Base-by-base conservation (phyloP, 2,329 filamentous ascomycete genomes). In the Claviceps monticola region DNA sequence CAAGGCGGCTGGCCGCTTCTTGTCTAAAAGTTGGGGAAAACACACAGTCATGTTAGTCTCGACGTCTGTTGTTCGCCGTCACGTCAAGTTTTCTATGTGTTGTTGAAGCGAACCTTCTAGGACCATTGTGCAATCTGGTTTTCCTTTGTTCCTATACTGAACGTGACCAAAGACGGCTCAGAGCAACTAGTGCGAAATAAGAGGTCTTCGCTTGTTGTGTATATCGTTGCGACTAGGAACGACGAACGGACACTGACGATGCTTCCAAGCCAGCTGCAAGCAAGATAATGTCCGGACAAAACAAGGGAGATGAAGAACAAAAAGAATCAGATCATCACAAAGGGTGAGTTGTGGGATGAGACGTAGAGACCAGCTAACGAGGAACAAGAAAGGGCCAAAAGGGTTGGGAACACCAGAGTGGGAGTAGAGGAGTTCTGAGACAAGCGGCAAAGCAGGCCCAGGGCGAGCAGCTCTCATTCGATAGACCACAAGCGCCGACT, bases 281-380 rank as follows among this genome's bases (percentile, higher is more conserved):
- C 56, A 52, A 34, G 34, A 26, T 6, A n/a, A 42, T 50, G 50
- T 50, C 51, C 52, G 53, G 57, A 55, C 17, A 4, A 9, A 21
- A 5, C 6, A 5, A 14, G 11, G 9, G 21, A 21, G 17, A 43
- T 13, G 9, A 11, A 34, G 42, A 45, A 45, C 13, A 45, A 29
- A 58, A 55, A 61, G 57, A 63, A 61, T 55, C 67, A 60, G 61
- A 62, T 60, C 67, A 67, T 61, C 61, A 64, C 58, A 57, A 65
- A 60, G 59, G 57, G 60, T 64, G 60, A 64, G 2, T 26, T n/a
- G 17, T 34, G 11, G 17, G 42, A n/a, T 17, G 19, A 41, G 57
- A 66, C 58, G 65, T 62, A 69, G 74, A 80, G 75, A 68, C 76
- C 76, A 79, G 76, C 76, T 79, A 71, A 70, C 71, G 70, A 71